Conservation (phyloP, 345 rosid species). For the Raphanus sativus region DNA sequence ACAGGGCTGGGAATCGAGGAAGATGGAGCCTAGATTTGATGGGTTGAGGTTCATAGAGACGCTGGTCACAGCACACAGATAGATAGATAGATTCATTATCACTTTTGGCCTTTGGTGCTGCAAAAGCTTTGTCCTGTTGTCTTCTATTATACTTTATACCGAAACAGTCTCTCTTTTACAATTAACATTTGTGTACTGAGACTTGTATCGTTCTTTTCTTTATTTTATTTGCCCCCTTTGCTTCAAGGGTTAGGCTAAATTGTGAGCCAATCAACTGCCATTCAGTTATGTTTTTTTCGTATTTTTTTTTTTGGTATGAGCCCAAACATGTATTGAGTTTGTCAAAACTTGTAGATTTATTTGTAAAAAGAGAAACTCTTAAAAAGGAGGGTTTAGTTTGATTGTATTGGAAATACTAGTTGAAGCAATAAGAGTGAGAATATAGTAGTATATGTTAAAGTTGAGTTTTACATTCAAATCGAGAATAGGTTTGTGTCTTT, state of each 20-base stretch:
- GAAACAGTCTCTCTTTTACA: not conserved
- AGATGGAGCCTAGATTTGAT: conserved; percentile 62
- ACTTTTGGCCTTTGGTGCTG: conserved; percentile 2
- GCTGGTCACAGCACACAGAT: conserved; percentile 68
- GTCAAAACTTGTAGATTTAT: not conserved
- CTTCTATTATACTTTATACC: not conserved
- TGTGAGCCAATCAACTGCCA: not conserved
- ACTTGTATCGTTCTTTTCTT: conserved; percentile 13
- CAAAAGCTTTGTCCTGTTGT: conserved; percentile 27
- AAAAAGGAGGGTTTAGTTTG: not conserved
- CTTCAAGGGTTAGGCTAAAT: not conserved
- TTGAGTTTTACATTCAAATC: too few relatives aligned
- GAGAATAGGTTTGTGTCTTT: too few relatives aligned
- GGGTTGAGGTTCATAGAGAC: conserved; percentile 90
- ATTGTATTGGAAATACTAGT: not conserved
- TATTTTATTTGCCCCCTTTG: not conserved
- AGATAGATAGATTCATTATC: conserved; percentile 35
- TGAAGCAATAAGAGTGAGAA: not conserved
- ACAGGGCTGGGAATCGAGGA: conserved; percentile 40
- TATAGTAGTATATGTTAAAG: too few relatives aligned
- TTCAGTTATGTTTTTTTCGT: not conserved
- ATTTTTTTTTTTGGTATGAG: not conserved
- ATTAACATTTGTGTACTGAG: not conserved
- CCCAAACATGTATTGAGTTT: not conserved
- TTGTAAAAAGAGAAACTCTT: not conserved